phyloP scores from a whole-genome alignment of 2,329 filamentous ascomycete genomes.

The Alternaria angustiovoidea region DNA sequence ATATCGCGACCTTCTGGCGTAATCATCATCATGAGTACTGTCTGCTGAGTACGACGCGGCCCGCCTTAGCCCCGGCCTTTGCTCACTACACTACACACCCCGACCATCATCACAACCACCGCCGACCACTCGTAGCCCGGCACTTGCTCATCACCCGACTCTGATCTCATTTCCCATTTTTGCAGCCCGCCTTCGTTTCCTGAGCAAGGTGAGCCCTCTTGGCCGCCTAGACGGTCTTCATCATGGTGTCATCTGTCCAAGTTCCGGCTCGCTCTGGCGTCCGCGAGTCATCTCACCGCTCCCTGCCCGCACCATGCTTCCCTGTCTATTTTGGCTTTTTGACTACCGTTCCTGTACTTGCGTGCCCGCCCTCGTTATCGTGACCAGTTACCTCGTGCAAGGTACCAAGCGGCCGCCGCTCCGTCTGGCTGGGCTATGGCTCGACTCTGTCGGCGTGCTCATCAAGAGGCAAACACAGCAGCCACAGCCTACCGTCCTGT shows the following conservation, averaged over 20 bases:
- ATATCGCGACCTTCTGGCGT: constrained; percentile 17
- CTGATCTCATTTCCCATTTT: constrained; percentile 19
- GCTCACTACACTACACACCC: constrained; percentile 4
- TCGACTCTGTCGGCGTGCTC: constrained; percentile 32
- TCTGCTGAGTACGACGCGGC: constrained; percentile 24
- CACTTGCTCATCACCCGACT: constrained; percentile 40
- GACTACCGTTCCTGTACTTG: constrained; percentile 27
- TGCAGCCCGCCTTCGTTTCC: constrained; percentile 18
- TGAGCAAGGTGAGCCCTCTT: constrained; percentile 34
- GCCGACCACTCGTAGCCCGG: constrained; percentile 16
- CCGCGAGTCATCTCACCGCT: constrained; percentile 51
- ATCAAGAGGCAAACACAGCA: constrained; percentile 40
- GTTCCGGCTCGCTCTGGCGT: constrained; percentile 32
- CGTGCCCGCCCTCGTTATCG: constrained; percentile 41
- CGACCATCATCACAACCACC: constrained; percentile 14
- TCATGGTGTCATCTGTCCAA: constrained; percentile 48
- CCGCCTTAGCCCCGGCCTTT: constrained; percentile 3
- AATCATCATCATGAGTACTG: constrained; percentile 24
- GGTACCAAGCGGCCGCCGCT: constrained; percentile 32
- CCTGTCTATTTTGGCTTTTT: constrained; percentile 31
- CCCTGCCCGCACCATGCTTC: constrained; percentile 28
- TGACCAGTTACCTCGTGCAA: constrained; percentile 37
- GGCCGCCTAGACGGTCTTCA: constrained; percentile 21
- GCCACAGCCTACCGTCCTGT: constrained; percentile 37
- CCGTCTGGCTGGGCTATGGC: constrained; percentile 26